These are phyloP conservation scores for Hemileccinum impolitum DNA, from an alignment of 768 basidiomycete species.

Conservation along the genomic window DNA sequence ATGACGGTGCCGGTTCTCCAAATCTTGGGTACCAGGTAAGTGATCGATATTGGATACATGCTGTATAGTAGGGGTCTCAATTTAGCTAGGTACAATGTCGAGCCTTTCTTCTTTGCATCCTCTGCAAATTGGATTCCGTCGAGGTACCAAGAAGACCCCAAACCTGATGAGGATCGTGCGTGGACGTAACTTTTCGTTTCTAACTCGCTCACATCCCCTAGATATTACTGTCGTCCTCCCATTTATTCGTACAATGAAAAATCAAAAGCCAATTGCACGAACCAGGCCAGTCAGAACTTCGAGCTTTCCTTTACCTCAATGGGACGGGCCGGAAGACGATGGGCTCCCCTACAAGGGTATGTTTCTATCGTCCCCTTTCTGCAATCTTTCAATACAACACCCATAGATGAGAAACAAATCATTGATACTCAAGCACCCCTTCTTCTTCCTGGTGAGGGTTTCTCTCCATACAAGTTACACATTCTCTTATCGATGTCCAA, in stretches of 20 bases:
- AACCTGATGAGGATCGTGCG: conserved; percentile 48
- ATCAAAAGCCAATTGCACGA: conserved; percentile 22
- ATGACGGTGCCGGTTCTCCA: conserved; percentile 49
- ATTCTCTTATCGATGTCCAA: background rate
- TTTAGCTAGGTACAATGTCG: conserved; percentile 46
- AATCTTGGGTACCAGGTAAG: conserved; percentile 56
- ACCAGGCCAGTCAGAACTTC: conserved; percentile 13
- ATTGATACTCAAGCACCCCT: conserved; percentile 56
- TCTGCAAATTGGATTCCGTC: conserved; percentile 67
- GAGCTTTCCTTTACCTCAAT: background rate
- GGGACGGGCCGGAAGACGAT: background rate
- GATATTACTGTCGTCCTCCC: conserved; percentile 57
- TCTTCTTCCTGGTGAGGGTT: conserved; percentile 32
- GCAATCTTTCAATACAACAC: background rate
- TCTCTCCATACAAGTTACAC: background rate
- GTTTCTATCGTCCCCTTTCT: background rate
- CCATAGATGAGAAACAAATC: conserved; percentile 21
- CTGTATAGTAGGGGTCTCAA: background rate
- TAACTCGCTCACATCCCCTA: conserved; percentile 20
- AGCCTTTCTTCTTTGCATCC: conserved; percentile 65
- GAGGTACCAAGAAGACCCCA: conserved; percentile 54
- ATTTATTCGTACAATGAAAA: conserved; percentile 44
- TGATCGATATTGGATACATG: background rate
- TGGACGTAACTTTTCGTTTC: conserved; percentile 27
- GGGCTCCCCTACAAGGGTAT: conserved; percentile 17